These are phyloP conservation scores for Leccinum solheimii DNA, from an alignment of 1,284 basidiomycete species.

Conservation along the genomic window DNA sequence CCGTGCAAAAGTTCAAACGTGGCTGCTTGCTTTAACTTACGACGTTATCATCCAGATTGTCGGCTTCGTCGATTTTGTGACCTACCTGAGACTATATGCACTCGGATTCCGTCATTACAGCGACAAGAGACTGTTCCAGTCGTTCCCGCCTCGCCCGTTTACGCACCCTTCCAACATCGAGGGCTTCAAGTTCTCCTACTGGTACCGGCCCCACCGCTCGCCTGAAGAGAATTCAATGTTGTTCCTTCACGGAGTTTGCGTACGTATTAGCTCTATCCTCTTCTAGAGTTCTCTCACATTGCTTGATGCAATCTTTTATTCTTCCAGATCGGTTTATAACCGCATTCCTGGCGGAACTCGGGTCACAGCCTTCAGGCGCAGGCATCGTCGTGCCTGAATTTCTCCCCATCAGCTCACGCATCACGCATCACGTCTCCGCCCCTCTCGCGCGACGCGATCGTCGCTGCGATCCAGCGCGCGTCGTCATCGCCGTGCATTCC, in stretches of 20 bases:
- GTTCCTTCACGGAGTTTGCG: conserved; percentile 67
- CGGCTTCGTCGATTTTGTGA: conserved; percentile 47
- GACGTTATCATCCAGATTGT: conserved; percentile 46
- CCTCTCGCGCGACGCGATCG: conserved; percentile 20
- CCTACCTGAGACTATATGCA: conserved; percentile 38
- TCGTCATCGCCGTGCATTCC: conserved; percentile 57
- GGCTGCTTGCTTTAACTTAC: neutral
- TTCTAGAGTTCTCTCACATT: neutral
- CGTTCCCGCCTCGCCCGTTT: conserved; percentile 58
- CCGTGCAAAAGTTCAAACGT: neutral
- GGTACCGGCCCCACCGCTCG: conserved; percentile 59
- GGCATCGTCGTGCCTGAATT: conserved; percentile 61
- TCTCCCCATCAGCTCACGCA: conserved; percentile 52
- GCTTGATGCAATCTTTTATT: too few relatives aligned
- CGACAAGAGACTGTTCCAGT: conserved; percentile 37
- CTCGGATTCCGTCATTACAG: conserved; percentile 58
- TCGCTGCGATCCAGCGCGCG: conserved; percentile 31
- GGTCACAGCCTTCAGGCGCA: conserved; percentile 43
- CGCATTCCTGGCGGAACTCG: conserved; percentile 47
- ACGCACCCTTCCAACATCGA: conserved; percentile 38
- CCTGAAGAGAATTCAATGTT: conserved; percentile 50
- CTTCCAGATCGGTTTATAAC: conserved; percentile 56
- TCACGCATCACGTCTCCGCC: conserved; percentile 47
- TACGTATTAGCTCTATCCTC: conserved; percentile 31
- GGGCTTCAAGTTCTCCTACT: conserved; percentile 48